phyloP scores from a whole-genome alignment of 768 basidiomycete species.

The Mycena polygramma region DNA sequence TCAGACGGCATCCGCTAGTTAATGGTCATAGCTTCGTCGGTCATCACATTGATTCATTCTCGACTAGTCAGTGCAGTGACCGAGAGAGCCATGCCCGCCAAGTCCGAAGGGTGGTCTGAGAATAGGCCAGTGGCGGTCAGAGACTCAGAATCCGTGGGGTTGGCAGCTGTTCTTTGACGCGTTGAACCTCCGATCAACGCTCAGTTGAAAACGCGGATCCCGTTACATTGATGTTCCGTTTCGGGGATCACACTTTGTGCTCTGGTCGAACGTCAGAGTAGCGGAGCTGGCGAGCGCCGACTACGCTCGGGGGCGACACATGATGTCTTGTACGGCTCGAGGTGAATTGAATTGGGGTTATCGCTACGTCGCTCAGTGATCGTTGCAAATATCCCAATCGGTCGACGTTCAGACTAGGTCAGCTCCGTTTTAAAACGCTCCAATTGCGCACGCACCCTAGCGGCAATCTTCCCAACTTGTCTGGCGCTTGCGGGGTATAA shows the following conservation, averaged over 20 bases:
- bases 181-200: not conserved
- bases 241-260: not conserved
- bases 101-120: too few species aligned
- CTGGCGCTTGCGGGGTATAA: not conserved
- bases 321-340: not conserved
- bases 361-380: conserved; percentile 1
- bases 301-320: not conserved
- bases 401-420: not conserved
- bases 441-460: not conserved
- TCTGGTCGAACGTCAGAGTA: conserved; percentile 5
- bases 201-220: not conserved
- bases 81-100: not conserved
- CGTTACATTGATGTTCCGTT: not conserved
- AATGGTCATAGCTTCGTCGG: not conserved
- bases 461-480: not conserved
- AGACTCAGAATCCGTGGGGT: not conserved
- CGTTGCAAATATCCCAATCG: not conserved
- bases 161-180: not conserved
- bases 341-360: not conserved
- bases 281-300: not conserved
- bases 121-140: not conserved
- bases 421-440: not conserved
- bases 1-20: not conserved
- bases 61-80: not conserved
- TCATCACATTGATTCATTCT: conserved; percentile 1